A percentile compares a stretch with the other conserved stretches of the same genome.
Evolutionary conservation across 257 asterid species (phyloP).

Genomic region (Solanum gracilifrons): DNA sequence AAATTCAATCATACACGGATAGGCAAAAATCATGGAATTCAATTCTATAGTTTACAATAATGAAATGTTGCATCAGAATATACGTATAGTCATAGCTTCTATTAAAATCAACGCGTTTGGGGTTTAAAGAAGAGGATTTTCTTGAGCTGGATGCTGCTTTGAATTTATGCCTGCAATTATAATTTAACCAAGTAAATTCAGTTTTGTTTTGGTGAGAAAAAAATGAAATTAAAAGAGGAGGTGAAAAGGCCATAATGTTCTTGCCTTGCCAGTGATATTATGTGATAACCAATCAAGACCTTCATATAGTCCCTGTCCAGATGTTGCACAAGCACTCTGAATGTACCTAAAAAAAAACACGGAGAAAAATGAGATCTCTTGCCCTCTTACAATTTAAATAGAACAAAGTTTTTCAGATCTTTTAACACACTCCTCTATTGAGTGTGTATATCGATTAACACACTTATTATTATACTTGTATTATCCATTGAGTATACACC

Average conservation of each 20-base stretch:
- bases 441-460: not conserved
- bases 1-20: not conserved
- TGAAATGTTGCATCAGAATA: not conserved
- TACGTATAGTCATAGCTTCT: not conserved
- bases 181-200: not conserved
- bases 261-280: conserved; percentile 29
- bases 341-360: conserved; percentile 16
- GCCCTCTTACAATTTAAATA: not conserved
- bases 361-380: not conserved
- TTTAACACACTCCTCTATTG: not conserved
- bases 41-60: not conserved
- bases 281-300: conserved; percentile 43
- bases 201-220: not conserved
- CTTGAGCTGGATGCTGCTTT: not conserved
- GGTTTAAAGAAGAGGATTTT: not conserved
- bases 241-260: not conserved
- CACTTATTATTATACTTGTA: not conserved
- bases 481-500: not conserved
- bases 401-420: no score
- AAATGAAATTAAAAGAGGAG: not conserved
- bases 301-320: conserved; percentile 46
- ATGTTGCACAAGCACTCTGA: conserved; percentile 36
- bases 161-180: conserved; percentile 8
- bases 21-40: not conserved
- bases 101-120: not conserved